Evolutionary conservation across 352 stramenopile genomes (phyloP).

Genomic region (Phytophthora hybrid): DNA sequence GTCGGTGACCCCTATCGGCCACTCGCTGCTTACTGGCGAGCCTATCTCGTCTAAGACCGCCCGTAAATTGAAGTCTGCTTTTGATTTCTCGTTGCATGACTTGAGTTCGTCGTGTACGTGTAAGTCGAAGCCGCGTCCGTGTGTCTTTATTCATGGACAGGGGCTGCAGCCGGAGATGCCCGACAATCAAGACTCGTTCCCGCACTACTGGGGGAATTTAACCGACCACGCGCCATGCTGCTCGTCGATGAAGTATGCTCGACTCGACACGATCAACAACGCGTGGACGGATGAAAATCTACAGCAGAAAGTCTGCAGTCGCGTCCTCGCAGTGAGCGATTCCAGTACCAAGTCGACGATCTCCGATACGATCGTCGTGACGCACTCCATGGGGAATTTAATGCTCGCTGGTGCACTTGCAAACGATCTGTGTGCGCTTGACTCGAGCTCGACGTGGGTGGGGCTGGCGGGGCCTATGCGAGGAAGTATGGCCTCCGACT

Average conservation of each 20-base stretch:
- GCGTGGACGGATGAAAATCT: constrained; percentile 5
- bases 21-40: constrained; percentile 13
- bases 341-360: constrained; percentile 21
- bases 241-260: constrained; percentile 27
- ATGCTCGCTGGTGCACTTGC: constrained; percentile 37
- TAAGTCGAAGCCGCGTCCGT: constrained; percentile 25
- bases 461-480: constrained; percentile 34
- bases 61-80: constrained; percentile 11
- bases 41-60: neutral
- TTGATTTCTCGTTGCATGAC: constrained; percentile 18
- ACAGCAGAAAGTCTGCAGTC: constrained; percentile 27
- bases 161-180: constrained; percentile 24
- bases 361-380: constrained; percentile 32
- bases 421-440: constrained; percentile 28
- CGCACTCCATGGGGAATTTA: constrained; percentile 35
- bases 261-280: constrained; percentile 27
- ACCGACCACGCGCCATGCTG: constrained; percentile 30
- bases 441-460: constrained; percentile 42
- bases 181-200: constrained; percentile 31
- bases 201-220: constrained; percentile 32
- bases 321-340: constrained; percentile 18
- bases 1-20: constrained; percentile 9
- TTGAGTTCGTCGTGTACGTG: constrained; percentile 18
- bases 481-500: constrained; percentile 37
- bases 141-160: constrained; percentile 31